These are phyloP conservation scores for Termitomyces sp. DNA, from an alignment of 768 basidiomycete genomes.

Conservation along the genomic window DNA sequence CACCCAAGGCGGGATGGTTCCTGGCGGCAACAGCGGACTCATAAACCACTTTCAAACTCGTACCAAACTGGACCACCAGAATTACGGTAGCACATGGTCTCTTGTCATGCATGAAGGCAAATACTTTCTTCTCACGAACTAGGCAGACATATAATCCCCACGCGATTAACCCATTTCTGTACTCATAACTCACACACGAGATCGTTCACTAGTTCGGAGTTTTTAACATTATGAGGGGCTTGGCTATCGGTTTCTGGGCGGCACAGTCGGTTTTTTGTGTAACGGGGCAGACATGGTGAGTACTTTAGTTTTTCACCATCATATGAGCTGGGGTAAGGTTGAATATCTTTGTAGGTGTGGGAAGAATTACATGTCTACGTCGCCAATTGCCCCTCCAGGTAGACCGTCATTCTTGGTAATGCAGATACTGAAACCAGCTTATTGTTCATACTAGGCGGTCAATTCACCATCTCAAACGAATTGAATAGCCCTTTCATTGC, in stretches of 20 bases:
- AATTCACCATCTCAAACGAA: conserved; percentile 33
- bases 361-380: conserved; percentile 45
- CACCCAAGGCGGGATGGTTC: too few relatives aligned
- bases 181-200: not conserved
- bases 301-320: not conserved
- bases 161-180: not conserved
- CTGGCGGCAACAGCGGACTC: too few relatives aligned
- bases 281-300: conserved; percentile 15
- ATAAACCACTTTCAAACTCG: too few relatives aligned
- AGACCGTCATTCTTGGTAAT: not conserved
- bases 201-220: not conserved
- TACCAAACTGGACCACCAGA: too few relatives aligned
- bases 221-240: not conserved
- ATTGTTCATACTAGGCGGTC: conserved; percentile 27
- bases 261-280: not conserved
- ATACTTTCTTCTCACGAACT: conserved; percentile 8
- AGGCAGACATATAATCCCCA: not conserved
- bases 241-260: not conserved
- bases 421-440: conserved; percentile 1
- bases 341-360: conserved; percentile 40
- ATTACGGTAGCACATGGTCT: not conserved
- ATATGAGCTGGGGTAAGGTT: conserved; percentile 4
- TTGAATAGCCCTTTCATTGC: conserved; percentile 43
- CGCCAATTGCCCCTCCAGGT: conserved; percentile 39
- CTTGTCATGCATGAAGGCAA: not conserved